These are phyloP conservation scores for Penicillium thymicola DNA, from an alignment of 2,329 filamentous ascomycete genomes.

Conservation along the genomic window DNA sequence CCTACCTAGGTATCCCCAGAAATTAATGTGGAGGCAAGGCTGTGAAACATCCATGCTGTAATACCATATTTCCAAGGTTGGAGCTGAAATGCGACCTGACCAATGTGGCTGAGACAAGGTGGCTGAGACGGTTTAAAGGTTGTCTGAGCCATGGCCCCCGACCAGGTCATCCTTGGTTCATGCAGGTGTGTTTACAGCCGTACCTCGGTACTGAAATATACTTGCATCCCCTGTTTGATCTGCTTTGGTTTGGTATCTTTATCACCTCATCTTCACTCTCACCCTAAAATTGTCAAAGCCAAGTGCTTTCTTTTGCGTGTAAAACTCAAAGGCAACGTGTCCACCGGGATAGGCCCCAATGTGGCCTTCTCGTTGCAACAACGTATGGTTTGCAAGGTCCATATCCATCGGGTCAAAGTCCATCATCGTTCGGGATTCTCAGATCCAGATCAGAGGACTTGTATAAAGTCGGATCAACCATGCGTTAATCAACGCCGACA, in stretches of 20 bases:
- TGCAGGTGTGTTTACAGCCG: not conserved
- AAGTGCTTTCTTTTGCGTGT: too few relatives aligned
- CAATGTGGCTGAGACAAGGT: not conserved
- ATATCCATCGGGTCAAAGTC: not conserved
- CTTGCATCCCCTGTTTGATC: not conserved
- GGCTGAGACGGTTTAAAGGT: not conserved
- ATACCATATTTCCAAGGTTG: not conserved
- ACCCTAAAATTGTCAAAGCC: too few relatives aligned
- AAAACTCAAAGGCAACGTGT: too few relatives aligned
- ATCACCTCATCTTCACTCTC: too few relatives aligned
- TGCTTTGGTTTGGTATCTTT: not conserved
- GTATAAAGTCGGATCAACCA: not conserved
- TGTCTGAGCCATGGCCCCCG: not conserved
- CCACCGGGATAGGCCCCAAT: not conserved
- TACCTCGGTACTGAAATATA: not conserved
- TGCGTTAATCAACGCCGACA: not conserved
- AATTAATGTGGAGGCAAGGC: not conserved
- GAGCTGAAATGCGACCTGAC: not conserved
- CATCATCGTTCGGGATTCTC: not conserved
- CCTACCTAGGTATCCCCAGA: not conserved
- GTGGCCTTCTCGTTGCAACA: too few relatives aligned
- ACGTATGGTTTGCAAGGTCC: too few relatives aligned
- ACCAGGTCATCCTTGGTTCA: not conserved
- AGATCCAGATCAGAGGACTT: too few relatives aligned
- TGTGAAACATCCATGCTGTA: not conserved